Base-by-base conservation (phyloP, 805 yeast species). In the Naumovozyma dairenensis region DNA sequence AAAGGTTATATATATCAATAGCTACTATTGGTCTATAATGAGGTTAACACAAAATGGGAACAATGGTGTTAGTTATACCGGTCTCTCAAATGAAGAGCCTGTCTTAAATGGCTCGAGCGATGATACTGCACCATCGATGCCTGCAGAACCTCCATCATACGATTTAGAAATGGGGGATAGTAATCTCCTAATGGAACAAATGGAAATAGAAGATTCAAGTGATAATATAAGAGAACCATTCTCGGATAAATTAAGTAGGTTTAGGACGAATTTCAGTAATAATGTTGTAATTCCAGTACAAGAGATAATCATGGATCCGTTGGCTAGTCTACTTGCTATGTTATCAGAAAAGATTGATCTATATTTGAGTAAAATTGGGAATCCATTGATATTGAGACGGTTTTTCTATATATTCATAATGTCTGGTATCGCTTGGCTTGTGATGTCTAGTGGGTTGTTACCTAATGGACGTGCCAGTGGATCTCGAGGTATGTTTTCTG, bases 351-450 rank as follows among this genome's bases (percentile, higher is more conserved):
- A 67, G 33, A 60, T 74, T 34, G 95, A 87, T 45, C 57, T 62
- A 20, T 56, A 66, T 18, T 57, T 89, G 9, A 64, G 76, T 14
- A 71, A 71, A 39, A 45, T 82, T n/a, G 95, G 96, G 4, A 85
- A 87, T 51, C 96, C 96, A 4, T 58, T 85, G 31, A 80, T 89
- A 18, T 74, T 87, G 18, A 80, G 81, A 45, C 64, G 97, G 27
- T 63, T 87, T 25, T 55, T 82, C 3, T 84, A 84, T 48, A 81
- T 89, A 8, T 47, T 77, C 2, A 51, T 78, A 31, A 71, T 84
- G 44, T 72, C 84, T n/a, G 38, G 60, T 0, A 46, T 78, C 4
- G 60, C 83, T 4, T 77, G 76, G 43, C 45, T 71, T 16, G 64
- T 82, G 2, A 67, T 85, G 6, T 55, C 71, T 22, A 68, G 78